Evolutionary conservation across 768 basidiomycete genomes (phyloP).

Genomic region (Lanmaoa pseudosensibilis): DNA sequence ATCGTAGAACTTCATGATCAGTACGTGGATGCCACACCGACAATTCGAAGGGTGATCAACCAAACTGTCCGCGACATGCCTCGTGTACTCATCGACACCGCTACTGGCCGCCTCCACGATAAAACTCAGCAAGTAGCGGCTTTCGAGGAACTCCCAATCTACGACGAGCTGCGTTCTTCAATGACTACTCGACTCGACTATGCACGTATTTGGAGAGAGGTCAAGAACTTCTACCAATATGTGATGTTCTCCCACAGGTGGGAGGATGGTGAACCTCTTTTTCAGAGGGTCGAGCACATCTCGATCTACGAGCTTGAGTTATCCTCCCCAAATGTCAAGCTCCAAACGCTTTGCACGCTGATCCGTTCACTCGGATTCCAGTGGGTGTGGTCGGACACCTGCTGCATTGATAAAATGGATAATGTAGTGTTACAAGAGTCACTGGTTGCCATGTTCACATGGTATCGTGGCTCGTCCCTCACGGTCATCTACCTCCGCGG

Average conservation of each 20-base stretch:
- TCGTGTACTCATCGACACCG: conserved; percentile 2
- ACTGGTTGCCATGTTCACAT: conserved; percentile 13
- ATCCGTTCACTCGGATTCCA: not conserved
- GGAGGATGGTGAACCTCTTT: not conserved
- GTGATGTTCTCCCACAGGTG: conserved; percentile 8
- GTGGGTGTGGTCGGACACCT: conserved; percentile 15
- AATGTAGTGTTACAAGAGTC: conserved; percentile 1
- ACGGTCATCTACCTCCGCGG: conserved; percentile 5
- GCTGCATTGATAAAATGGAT: not conserved
- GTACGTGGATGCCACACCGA: not conserved
- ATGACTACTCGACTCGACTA: not conserved
- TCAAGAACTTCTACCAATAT: conserved; percentile 1
- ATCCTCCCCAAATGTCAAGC: not conserved
- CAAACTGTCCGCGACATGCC: not conserved
- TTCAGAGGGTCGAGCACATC: not conserved
- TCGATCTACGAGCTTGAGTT: not conserved
- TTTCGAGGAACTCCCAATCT: conserved; percentile 3
- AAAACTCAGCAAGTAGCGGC: conserved; percentile 1
- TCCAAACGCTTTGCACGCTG: not conserved
- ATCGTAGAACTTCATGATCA: not conserved
- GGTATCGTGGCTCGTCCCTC: conserved; percentile 7
- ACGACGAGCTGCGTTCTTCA: conserved; percentile 4
- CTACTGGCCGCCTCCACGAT: conserved; percentile 1
- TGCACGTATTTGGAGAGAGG: not conserved
- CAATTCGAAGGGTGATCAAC: not conserved